Base-by-base conservation (phyloP, 2,329 filamentous ascomycete species). In the Pestalotiopsis sp. region DNA sequence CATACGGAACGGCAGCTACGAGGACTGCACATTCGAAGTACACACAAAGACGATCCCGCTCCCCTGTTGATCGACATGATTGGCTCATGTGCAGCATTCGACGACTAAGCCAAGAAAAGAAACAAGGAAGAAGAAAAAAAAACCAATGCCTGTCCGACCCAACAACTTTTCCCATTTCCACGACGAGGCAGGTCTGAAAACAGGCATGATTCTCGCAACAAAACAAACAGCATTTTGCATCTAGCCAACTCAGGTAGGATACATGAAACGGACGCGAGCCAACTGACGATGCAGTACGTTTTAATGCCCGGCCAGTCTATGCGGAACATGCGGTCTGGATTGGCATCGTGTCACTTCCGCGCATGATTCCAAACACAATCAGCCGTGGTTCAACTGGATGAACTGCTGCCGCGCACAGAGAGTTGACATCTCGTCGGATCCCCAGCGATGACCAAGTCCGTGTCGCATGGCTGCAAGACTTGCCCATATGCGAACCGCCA, bases 281-380 rank as follows among this genome's bases (percentile, higher is more conserved):
- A 17, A 58, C 11, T 58, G 22, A 17, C 24, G 56, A 35, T 58
- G 17, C 44, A 52, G 44, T 17, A 10, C 35, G 22, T 58, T 26
- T 58, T 58, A 26, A 26, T 58, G 24, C 56, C 20, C 22, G 7
- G 44, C 44, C 69, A 48, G 56, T 40, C 59, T 63, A 62, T 44
- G 61, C 68, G 61, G 68, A 44, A 61, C 60, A 66, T 68, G 61
- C 44, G 66, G 65, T 58, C 63, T 68, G 64, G 64, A n/a, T 57
- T 7, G 60, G 60, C 20, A 40, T 56, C 56, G 26, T 40, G 58
- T 64, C 60, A 56, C 64, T 63, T 66, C 52, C 68, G 61, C 61
- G 52, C 64, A 30, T n/a, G 62, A 58, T 4, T 30, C 39, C 65
- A 14, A 14, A 20, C 38, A 55, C 61, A 64, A 64, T 44, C 60